Evolutionary conservation across 257 asterid species (phyloP), one percentile per base, ranked within the genome.

Genomic region (Pogostemon cablin): DNA sequence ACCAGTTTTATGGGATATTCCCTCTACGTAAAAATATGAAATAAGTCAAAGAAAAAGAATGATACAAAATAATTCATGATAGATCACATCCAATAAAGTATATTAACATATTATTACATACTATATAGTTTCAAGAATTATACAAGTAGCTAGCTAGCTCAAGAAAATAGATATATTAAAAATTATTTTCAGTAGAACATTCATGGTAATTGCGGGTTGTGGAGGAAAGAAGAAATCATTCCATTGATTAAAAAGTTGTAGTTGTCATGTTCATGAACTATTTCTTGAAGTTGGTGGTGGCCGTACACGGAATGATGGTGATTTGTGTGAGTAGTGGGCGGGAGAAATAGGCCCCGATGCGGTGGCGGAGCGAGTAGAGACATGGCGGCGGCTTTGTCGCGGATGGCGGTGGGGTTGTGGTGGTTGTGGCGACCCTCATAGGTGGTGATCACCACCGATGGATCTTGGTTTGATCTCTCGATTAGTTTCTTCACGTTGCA

Each of bases 401-500:
- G 83, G 17, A 84, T 80, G 1, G 88, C 74, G 46, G 92, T 86
- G 20, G 97, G 96, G 83, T 86, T 78, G 77, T 84, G 91, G 81
- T 91, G 97, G 87, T 84, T 89, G 81, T 91, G 97, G 43, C 86
- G 93, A 43, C 97, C 96, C 82, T 91, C 97, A 43, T 91, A 91
- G 57, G 97, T 91, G 34, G 97, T 91, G 85, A 91, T 80, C 81
- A 91, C 96, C 53, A 87, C 71, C 12, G 91, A 39, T 20, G 97
- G 89, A 78, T 91, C 96, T 78, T 91, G 76, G 54, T 38, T 77
- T 52, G 97, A 91, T 75, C 97, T 84, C 82, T 91, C 97, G 0
- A 91, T 88, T 34, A 93, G 91, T 60, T 91, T 91, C 90, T 91
- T 91, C 75, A 91, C 97, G 9, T 40, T 67, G 80, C 97, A 91